Base-by-base conservation (phyloP, 75 land plant genomes). In the Cupressus sempervirens region DNA sequence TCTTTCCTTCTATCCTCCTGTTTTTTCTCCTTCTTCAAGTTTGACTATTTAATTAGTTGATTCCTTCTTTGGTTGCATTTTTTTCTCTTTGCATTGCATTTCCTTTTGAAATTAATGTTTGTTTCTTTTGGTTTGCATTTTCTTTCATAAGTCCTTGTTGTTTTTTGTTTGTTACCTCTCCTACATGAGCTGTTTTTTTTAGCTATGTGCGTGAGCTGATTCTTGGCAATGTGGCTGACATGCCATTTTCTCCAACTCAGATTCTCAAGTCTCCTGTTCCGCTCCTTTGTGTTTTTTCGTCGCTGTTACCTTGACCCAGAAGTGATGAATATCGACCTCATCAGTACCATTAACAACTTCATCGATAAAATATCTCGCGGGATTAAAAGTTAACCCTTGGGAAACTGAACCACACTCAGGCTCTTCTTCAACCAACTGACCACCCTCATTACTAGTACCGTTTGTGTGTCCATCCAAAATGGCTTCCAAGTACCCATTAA, bases 231-330 rank as follows among this genome's bases (percentile, higher is more conserved):
- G 67, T 98, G 93, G 70, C 95, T 94, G 86, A 97, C 74, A 76
- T 96, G 95, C 99, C 99, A 97, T 75, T 95, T 95, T 88, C 99
- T 93, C 99, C 99, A 97, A 84, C 98, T 95, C 90, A 97, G 88
- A 84, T 94, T 94, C 91, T 97, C 99, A 86, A 97, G 86, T 76
- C 99, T 88, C 16, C 91, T 90, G 83, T 92, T 94, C 81, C 99
- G 91, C 90, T 94, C 96, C 88, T 94, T 92, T 36, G 98, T 90
- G 88, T n/a, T 93, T 95, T 80, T 94, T 89, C 58, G 88, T 94
- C 3, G 98, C 94, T 16, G 93, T 6, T 82, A 96, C 98, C 89
- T 89, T 89, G 86, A 96, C 92, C 98, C 98, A 96, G 29, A 97
- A 91, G 34, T 92, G 96, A 83, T 96, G 87, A 43, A 96, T 91